These are phyloP conservation scores for Cytospora paraplurivora DNA, from an alignment of 2,329 filamentous ascomycete genomes.

Conservation along the genomic window DNA sequence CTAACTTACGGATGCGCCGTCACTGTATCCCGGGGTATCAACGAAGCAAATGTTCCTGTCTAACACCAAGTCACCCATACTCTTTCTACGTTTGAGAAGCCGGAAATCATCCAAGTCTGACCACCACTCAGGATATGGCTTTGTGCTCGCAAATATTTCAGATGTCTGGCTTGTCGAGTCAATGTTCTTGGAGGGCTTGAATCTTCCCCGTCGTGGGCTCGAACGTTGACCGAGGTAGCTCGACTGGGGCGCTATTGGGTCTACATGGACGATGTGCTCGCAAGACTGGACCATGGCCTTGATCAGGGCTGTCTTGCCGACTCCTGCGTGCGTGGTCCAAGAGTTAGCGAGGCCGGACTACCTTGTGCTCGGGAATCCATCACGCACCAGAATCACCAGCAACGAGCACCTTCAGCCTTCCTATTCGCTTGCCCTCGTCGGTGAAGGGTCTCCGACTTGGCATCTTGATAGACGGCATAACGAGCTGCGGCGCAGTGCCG, in stretches of 20 bases:
- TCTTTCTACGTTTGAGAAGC: constrained; percentile 65
- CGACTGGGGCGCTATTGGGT: constrained; percentile 55
- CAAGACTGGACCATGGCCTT: constrained; percentile 84
- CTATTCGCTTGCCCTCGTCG: constrained; percentile 78
- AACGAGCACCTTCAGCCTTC: constrained; percentile 85
- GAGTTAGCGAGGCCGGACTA: constrained; percentile 18
- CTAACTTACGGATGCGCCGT: constrained; percentile 52
- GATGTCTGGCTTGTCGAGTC: constrained; percentile 49
- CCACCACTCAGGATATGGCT: constrained; percentile 89
- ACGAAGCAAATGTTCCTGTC: constrained; percentile 95
- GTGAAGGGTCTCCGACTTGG: constrained; percentile 89
- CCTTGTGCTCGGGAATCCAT: not conserved
- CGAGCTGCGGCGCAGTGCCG: constrained; percentile 71
- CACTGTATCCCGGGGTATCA: constrained; percentile 71
- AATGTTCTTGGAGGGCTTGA: constrained; percentile 31
- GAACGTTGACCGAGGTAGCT: constrained; percentile 32
- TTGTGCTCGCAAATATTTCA: constrained; percentile 78
- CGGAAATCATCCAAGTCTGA: constrained; percentile 70
- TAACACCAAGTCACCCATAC: constrained; percentile 73
- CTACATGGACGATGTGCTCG: constrained; percentile 92
- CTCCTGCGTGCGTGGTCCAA: constrained; percentile 51
- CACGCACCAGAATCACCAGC: constrained; percentile 72
- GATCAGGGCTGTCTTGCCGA: constrained; percentile 88
- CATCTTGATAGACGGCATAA: constrained; percentile 96
- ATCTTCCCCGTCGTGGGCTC: constrained; percentile 26